A percentile compares a stretch with the other conserved stretches of the same genome.
Conservation (phyloP, 2,329 filamentous ascomycete genomes). For the Aspergillus carbonarius region DNA sequence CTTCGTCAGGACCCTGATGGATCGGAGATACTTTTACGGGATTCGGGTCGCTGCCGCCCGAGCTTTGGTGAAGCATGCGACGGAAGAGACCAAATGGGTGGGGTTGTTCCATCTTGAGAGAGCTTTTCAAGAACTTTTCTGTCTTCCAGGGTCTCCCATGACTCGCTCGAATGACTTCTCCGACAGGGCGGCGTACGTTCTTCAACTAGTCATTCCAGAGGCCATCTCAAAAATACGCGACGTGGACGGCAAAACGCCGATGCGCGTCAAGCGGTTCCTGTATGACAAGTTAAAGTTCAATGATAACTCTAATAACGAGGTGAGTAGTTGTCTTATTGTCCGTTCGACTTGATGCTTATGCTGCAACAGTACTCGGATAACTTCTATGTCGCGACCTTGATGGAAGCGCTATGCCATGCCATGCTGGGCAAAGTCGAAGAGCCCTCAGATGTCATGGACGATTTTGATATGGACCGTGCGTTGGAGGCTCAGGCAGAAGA, state of each 20-base stretch:
- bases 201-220: slow-evolving; percentile 79
- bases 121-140: slow-evolving; percentile 85
- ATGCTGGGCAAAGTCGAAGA: slow-evolving; percentile 47
- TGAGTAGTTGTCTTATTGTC: slow-evolving; percentile 24
- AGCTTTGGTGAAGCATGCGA: slow-evolving; percentile 74
- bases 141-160: slow-evolving; percentile 72
- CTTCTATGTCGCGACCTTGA: slow-evolving; percentile 79
- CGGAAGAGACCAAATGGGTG: slow-evolving; percentile 68
- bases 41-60: slow-evolving; percentile 83
- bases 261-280: slow-evolving; percentile 77
- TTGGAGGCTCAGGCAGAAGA: slow-evolving; percentile 53
- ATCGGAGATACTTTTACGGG: slow-evolving; percentile 88
- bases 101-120: slow-evolving; percentile 82
- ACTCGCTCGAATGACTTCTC: slow-evolving; percentile 88
- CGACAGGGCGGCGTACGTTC: slow-evolving; percentile 78
- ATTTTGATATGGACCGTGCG: slow-evolving; percentile 49
- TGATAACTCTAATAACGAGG: slow-evolving; percentile 82
- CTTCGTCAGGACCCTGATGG: slow-evolving; percentile 83
- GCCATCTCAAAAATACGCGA: slow-evolving; percentile 79
- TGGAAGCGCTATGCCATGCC: slow-evolving; percentile 61
- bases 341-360: slow-evolving; percentile 9
- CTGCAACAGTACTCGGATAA: slow-evolving; percentile 71
- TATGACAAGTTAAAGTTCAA: slow-evolving; percentile 90
- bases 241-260: slow-evolving; percentile 71
- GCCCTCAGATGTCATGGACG: slow-evolving; percentile 42